phyloP scores from a whole-genome alignment of 2,329 filamentous ascomycete genomes.

The Cercospora sp. region DNA sequence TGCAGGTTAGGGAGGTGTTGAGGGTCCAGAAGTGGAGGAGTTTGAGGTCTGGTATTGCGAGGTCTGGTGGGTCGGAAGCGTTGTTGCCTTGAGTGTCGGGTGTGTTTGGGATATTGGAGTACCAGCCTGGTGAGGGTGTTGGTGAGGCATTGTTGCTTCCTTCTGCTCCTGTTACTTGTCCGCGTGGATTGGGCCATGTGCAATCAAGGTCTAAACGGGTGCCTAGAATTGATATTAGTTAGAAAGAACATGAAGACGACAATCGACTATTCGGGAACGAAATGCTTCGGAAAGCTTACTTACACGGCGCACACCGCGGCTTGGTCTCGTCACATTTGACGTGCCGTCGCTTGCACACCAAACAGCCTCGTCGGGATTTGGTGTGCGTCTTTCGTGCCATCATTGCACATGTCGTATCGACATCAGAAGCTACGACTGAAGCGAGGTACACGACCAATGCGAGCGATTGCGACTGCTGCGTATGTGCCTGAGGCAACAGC shows the following conservation, averaged over 20 bases:
- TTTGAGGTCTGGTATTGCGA: conserved; percentile 25
- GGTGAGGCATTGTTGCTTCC: conserved; percentile 8
- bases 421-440: not conserved
- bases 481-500: not conserved
- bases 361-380: conserved; percentile 28
- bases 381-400: conserved; percentile 27
- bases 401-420: not conserved
- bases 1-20: conserved; percentile 19
- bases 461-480: not conserved
- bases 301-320: conserved; percentile 13
- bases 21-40: conserved; percentile 29
- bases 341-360: conserved; percentile 29
- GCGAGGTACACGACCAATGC: not conserved
- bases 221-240: conserved; percentile 6
- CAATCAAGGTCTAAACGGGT: conserved; percentile 26
- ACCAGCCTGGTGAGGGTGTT: conserved; percentile 9
- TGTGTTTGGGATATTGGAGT: conserved; percentile 4
- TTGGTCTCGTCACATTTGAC: conserved; percentile 26
- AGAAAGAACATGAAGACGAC: not conserved
- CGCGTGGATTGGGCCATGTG: conserved; percentile 5
- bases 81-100: not conserved
- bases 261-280: not conserved
- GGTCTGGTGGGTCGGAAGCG: not conserved
- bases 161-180: not conserved
- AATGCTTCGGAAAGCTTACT: not conserved